phyloP scores from a whole-genome alignment of 108 stramenopile genomes.

The Seminavis robusta region DNA sequence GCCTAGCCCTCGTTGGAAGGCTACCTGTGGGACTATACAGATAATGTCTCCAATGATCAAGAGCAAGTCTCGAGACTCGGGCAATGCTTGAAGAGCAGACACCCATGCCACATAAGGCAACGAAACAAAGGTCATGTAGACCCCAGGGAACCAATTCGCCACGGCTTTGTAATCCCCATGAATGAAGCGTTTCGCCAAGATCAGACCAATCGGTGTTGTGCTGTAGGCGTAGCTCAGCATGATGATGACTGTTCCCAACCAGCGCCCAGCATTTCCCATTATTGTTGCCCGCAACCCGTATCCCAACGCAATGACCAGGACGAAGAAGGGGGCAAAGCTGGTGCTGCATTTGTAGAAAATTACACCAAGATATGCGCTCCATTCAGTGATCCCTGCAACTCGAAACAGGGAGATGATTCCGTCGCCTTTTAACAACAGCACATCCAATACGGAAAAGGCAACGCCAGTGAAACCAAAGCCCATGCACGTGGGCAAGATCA shows the following conservation, averaged over 20 bases:
- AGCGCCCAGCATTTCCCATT: constrained; percentile 30
- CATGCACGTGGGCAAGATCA: constrained; percentile 20
- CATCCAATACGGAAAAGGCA: constrained; percentile 25
- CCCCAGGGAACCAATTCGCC: constrained; percentile 39
- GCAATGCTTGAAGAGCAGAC: constrained; percentile 16
- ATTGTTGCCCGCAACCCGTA: constrained; percentile 20
- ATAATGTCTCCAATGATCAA: constrained; percentile 37
- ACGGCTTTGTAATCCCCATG: constrained; percentile 22
- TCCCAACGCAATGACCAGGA: constrained; percentile 16
- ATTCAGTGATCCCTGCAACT: constrained; percentile 27
- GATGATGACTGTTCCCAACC: constrained; percentile 28
- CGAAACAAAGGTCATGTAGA: constrained; percentile 21
- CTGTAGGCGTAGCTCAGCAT: constrained; percentile 33
- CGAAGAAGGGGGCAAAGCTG: constrained; percentile 27
- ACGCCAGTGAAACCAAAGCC: constrained; percentile 30
- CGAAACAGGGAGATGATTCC: constrained; percentile 28
- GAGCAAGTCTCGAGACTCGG: constrained; percentile 8
- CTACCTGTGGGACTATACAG: constrained; percentile 25
- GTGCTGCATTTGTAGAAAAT: constrained; percentile 13
- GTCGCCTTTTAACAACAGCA: constrained; percentile 24
- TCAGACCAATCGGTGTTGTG: constrained; percentile 31
- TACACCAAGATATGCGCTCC: constrained; percentile 22
- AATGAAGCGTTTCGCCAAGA: constrained; percentile 36
- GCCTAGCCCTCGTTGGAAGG: constrained; percentile 43
- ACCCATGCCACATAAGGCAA: constrained; percentile 26